A percentile compares a stretch with the other conserved stretches of the same genome.
These are phyloP conservation scores for Xylaria polymorpha DNA, from an alignment of 2,329 filamentous ascomycete species.

Conservation along the genomic window DNA sequence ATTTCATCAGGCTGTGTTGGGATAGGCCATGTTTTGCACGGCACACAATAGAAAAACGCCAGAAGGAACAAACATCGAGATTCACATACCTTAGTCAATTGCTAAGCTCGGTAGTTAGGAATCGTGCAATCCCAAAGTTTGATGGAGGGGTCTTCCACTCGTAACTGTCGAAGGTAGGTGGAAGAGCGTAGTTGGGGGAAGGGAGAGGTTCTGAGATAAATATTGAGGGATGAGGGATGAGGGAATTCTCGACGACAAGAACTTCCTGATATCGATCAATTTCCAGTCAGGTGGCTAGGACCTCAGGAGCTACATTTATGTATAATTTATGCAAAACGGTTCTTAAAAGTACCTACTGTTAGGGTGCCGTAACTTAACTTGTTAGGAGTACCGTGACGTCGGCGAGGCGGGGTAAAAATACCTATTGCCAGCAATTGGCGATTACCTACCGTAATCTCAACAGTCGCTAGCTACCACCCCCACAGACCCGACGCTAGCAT, in stretches of 20 bases:
- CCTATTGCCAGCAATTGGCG: no score
- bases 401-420: no score
- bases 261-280: constrained; percentile 23
- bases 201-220: not conserved
- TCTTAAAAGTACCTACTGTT: no score
- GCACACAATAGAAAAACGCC: not conserved
- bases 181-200: not conserved
- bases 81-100: constrained; percentile 24
- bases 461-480: no score
- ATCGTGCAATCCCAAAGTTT: not conserved
- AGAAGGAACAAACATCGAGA: not conserved
- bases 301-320: no score
- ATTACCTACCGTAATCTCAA: no score
- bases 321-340: no score
- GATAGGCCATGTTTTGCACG: constrained; percentile 3
- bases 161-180: not conserved
- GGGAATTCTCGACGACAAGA: constrained; percentile 35
- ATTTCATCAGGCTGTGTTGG: not conserved
- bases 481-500: no score
- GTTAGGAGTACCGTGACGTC: no score
- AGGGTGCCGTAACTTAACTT: no score
- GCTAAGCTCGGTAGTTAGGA: not conserved
- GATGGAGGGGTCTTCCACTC: not conserved
- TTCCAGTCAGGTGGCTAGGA: no score
- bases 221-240: constrained; percentile 16